A percentile compares a stretch with the other conserved stretches of the same genome.
Evolutionary conservation across 768 basidiomycete genomes (phyloP).

Genomic region (Boletellus emodensis): DNA sequence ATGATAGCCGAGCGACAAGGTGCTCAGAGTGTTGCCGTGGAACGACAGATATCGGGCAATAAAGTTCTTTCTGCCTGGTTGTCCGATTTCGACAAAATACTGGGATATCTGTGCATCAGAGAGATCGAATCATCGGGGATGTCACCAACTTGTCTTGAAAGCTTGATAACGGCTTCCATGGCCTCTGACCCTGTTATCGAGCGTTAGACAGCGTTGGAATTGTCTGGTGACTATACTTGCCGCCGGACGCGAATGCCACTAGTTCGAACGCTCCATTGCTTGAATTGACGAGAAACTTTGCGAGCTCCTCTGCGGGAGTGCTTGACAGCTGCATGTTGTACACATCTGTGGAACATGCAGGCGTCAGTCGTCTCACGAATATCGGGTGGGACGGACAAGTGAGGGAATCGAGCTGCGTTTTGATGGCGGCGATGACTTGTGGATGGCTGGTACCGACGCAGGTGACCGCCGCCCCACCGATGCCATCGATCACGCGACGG

Average conservation of each 20-base stretch:
- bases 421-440: constrained; percentile 66
- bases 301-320: constrained; percentile 76
- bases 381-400: constrained; percentile 50
- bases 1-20: constrained; percentile 65
- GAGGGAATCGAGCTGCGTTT: constrained; percentile 75
- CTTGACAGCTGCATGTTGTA: constrained; percentile 85
- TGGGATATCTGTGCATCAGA: constrained; percentile 27
- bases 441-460: constrained; percentile 76
- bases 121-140: not conserved
- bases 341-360: constrained; percentile 50
- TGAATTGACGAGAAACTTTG: constrained; percentile 56
- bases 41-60: constrained; percentile 77
- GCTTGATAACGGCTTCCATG: constrained; percentile 83
- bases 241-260: constrained; percentile 72
- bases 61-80: constrained; percentile 69
- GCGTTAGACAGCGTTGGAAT: not conserved
- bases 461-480: constrained; percentile 82
- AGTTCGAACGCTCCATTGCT: constrained; percentile 73
- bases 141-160: constrained; percentile 62
- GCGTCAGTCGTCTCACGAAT: not conserved
- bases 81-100: constrained; percentile 70
- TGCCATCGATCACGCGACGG: constrained; percentile 64
- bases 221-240: constrained; percentile 32
- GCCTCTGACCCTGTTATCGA: constrained; percentile 70
- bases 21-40: constrained; percentile 80